These are phyloP conservation scores for Lentinula sp. DNA, from an alignment of 768 basidiomycete genomes.

Conservation along the genomic window DNA sequence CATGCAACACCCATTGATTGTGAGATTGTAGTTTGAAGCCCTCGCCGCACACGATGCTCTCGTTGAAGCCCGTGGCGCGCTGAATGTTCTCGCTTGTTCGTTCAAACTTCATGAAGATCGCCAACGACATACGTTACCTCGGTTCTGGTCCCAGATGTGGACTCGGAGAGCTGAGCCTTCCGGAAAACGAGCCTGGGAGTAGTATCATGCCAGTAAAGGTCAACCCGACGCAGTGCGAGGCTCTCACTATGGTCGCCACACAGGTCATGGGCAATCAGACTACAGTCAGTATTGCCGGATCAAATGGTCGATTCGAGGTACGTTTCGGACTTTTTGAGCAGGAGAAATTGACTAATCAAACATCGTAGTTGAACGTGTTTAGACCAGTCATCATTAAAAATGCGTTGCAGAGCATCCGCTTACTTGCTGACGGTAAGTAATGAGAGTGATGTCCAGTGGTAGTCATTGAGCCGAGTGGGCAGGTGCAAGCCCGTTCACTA, in stretches of 20 bases:
- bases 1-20: not conserved
- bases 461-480: not conserved
- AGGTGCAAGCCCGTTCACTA: conserved; percentile 91
- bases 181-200: conserved; percentile 98
- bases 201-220: conserved; percentile 99
- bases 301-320: conserved; percentile 97
- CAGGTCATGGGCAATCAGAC: conserved; percentile 99
- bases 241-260: conserved; percentile 96
- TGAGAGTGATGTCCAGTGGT: not conserved
- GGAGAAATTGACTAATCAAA: not conserved
- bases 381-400: conserved; percentile 99
- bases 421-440: conserved; percentile 79
- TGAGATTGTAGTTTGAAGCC: conserved; percentile 76
- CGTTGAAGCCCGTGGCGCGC: conserved; percentile 95
- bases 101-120: conserved; percentile 99
- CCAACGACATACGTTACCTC: conserved; percentile 97
- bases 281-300: conserved; percentile 84
- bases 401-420: conserved; percentile 90
- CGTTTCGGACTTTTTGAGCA: not conserved
- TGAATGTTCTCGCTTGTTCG: conserved; percentile 92
- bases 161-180: conserved; percentile 87
- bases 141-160: conserved; percentile 97
- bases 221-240: conserved; percentile 99
- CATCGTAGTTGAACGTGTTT: conserved; percentile 86
- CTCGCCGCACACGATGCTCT: conserved; percentile 97